phyloP scores from a whole-genome alignment of 768 basidiomycete species.

The Mycena filopes region DNA sequence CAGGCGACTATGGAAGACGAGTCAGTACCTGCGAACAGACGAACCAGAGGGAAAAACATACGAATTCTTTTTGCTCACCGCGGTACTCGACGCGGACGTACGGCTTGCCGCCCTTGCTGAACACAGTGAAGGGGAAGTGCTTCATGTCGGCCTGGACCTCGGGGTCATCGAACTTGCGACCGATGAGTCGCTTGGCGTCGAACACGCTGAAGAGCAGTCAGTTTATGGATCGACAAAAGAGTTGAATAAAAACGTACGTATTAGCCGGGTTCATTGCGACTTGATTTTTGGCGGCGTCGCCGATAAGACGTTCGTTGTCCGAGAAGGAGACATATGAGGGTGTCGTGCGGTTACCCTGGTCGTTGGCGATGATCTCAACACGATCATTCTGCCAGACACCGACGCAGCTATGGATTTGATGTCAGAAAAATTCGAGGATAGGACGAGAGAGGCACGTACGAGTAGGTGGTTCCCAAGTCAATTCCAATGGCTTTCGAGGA shows the following conservation, averaged over 20 bases:
- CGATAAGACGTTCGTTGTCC: not conserved
- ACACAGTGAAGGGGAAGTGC: slow-evolving; percentile 90
- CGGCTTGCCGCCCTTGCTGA: slow-evolving; percentile 88
- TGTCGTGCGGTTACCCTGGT: slow-evolving; percentile 3
- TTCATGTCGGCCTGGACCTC: slow-evolving; percentile 9
- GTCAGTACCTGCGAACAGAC: not conserved
- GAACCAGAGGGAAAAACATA: slow-evolving; percentile 34
- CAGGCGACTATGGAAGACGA: slow-evolving; percentile 3
- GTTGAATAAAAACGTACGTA: not conserved
- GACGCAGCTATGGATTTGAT: slow-evolving; percentile 7
- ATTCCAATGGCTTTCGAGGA: slow-evolving; percentile 20
- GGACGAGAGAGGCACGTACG: slow-evolving; percentile 5
- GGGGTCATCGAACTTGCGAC: not conserved
- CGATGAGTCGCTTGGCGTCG: no score
- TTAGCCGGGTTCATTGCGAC: slow-evolving; percentile 9
- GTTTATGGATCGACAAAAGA: not conserved
- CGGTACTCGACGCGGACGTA: slow-evolving; percentile 91
- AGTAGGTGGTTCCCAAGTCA: slow-evolving; percentile 7
- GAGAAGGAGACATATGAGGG: slow-evolving; percentile 7
- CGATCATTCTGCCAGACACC: slow-evolving; percentile 7
- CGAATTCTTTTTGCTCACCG: slow-evolving; percentile 93
- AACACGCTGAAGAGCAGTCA: slow-evolving; percentile 1
- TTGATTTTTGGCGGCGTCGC: slow-evolving; percentile 4
- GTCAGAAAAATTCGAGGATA: no score
- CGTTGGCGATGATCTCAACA: slow-evolving; percentile 11